Evolutionary conservation across 2,329 filamentous ascomycete species (phyloP).

Genomic region (Xylaria sp.): DNA sequence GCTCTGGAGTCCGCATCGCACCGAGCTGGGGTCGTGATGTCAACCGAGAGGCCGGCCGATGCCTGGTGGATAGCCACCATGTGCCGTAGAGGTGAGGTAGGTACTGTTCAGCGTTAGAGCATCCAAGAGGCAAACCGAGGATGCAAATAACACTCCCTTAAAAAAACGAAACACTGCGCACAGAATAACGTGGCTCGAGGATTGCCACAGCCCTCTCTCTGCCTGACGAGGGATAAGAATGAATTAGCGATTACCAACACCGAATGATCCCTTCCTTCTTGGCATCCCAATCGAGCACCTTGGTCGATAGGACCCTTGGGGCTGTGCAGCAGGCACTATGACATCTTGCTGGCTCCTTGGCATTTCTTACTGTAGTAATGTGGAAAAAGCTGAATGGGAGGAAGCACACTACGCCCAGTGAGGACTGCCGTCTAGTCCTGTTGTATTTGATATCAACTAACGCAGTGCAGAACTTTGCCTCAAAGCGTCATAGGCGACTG

Average conservation of each 20-base stretch:
- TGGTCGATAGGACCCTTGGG: background rate
- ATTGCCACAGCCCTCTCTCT: too few relatives aligned
- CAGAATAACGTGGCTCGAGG: too few relatives aligned
- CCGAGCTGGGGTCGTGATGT: background rate
- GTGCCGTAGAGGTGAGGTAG: too few relatives aligned
- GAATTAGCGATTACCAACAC: too few relatives aligned
- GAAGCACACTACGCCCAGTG: background rate
- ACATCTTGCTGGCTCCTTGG: constrained; percentile 1
- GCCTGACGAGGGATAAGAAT: too few relatives aligned
- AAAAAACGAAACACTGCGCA: too few relatives aligned
- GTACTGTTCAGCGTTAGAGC: too few relatives aligned
- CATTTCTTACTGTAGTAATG: constrained; percentile 1
- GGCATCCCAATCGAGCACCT: background rate
- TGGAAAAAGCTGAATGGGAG: background rate
- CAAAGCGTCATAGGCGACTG: constrained; percentile 16
- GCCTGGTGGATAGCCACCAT: background rate
- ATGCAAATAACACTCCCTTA: too few relatives aligned
- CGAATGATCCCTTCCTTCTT: background rate
- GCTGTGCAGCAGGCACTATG: constrained; percentile 5
- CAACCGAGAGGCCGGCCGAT: background rate
- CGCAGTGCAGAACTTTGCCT: background rate
- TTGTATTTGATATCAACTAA: background rate
- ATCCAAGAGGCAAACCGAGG: too few relatives aligned
- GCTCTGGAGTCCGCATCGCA: background rate
- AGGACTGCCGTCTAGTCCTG: background rate